phyloP scores from a whole-genome alignment of 2,329 filamentous ascomycete species.

The Fusarium sterilihyphosum region DNA sequence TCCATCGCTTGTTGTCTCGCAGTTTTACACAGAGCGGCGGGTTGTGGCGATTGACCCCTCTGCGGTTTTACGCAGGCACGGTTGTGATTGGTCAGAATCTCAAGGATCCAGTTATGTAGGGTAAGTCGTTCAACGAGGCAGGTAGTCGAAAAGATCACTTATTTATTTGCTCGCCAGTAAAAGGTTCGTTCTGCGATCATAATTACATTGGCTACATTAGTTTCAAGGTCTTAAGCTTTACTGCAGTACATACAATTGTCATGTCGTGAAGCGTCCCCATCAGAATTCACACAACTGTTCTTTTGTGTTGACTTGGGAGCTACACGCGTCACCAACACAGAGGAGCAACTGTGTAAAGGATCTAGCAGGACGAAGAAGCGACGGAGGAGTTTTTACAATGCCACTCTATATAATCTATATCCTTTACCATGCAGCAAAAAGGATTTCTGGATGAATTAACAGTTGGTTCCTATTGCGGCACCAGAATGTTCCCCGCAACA shows the following conservation, averaged over 20 bases:
- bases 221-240: accelerated
- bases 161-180: accelerated
- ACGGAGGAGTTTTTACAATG: neutral
- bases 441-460: too few species aligned
- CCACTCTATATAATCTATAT: neutral
- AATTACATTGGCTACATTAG: accelerated
- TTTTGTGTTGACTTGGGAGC: too few species aligned
- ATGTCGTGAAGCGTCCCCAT: neutral
- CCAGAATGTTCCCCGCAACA: neutral
- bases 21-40: neutral
- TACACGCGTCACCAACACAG: accelerated
- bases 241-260: accelerated
- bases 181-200: accelerated
- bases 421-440: accelerated
- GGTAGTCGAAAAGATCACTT: accelerated
- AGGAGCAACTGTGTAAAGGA: too few species aligned
- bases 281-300: accelerated
- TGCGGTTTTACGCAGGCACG: accelerated
- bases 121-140: neutral
- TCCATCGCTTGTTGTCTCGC: neutral
- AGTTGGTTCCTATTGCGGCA: neutral
- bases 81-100: neutral
- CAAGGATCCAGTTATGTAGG: accelerated
- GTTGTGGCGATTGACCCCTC: neutral
- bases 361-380: too few species aligned